These are phyloP conservation scores for Anthracocystis panici-leucophaei DNA, from an alignment of 1,284 basidiomycete genomes.

Conservation along the genomic window DNA sequence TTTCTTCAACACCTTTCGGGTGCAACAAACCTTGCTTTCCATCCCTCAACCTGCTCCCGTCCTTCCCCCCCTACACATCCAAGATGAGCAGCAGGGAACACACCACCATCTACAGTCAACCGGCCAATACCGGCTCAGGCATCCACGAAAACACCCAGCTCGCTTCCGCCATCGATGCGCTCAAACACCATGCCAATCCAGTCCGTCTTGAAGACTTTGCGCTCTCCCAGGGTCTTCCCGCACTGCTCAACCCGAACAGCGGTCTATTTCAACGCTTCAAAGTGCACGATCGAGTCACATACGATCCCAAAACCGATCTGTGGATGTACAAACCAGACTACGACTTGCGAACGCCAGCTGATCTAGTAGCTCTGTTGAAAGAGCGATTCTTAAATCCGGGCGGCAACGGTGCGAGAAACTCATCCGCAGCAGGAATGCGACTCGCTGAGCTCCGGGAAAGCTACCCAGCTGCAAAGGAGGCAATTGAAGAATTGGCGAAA, in stretches of 20 bases:
- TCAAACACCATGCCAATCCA: conserved; percentile 80
- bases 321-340: conserved; percentile 89
- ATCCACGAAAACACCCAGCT: conserved; percentile 86
- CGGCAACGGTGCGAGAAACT: conserved; percentile 32
- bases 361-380: conserved; percentile 80
- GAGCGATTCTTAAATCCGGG: conserved; percentile 56
- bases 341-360: conserved; percentile 83
- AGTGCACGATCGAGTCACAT: conserved; percentile 80
- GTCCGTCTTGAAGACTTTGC: conserved; percentile 87
- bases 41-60: neutral
- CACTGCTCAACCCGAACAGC: conserved; percentile 77
- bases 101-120: conserved; percentile 79
- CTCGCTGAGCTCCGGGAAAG: conserved; percentile 86
- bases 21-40: neutral
- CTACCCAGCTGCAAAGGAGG: conserved; percentile 80
- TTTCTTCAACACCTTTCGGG: too few species aligned
- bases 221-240: conserved; percentile 79
- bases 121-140: conserved; percentile 83
- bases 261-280: conserved; percentile 82
- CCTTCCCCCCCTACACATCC: neutral
- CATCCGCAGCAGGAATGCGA: conserved; percentile 76
- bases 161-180: conserved; percentile 82
- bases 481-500: conserved; percentile 61
- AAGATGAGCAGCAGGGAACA: conserved; percentile 35
- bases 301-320: conserved; percentile 83